Evolutionary conservation across 2,329 filamentous ascomycete genomes (phyloP), one percentile per base, ranked within the genome.

Genomic region (Colletotrichum sp.): DNA sequence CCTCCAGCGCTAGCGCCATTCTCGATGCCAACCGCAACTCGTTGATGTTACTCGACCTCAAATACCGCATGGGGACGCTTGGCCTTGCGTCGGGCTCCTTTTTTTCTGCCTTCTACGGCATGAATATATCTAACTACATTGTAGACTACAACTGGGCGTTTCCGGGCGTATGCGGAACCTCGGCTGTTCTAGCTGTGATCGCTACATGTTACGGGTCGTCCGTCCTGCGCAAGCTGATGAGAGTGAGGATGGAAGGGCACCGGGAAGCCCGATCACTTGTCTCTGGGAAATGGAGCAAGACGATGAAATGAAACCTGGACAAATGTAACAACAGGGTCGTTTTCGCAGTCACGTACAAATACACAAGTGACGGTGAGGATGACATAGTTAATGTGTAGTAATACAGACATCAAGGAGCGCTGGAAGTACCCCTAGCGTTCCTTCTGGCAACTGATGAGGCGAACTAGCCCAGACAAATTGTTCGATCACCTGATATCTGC

Each of bases 61-160:
- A 97, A 83, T 98, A 98, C 86, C 97, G 94, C 82, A 96, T 98
- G 76, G 95, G 96, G 70, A 98, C 97, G 1, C 91, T 99, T 5
- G 96, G 96, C 18, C 92, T 98, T 64, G 96, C 95, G 70, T 95
- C 96, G 81, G 97, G 96, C 70, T 98, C 97, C 65, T 97, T 98
- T 82, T 91, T 98, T 80, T 97, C 97, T 13, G 96, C 96, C 16
- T 92, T 98, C n/a, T 98, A 98, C 89, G 96, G 96, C 80, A 98
- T 98, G 96, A 99, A 99, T 86, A 88, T 99, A 78, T 97, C 98
- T 83, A 98, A 98, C 85, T 98, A 98, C 84, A 95, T 98, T 80
- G 96, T 98, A 87, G 96, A 98, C 83, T 96, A 94, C 3, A 91
- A 95, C 84, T 91, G 95, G 83, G 96, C 96, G 10, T 98, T 99